Percentiles rank a stretch among this genome's conserved stretches.
phyloP scores from a whole-genome alignment of 805 yeast species.

The Starmera caribaea region DNA sequence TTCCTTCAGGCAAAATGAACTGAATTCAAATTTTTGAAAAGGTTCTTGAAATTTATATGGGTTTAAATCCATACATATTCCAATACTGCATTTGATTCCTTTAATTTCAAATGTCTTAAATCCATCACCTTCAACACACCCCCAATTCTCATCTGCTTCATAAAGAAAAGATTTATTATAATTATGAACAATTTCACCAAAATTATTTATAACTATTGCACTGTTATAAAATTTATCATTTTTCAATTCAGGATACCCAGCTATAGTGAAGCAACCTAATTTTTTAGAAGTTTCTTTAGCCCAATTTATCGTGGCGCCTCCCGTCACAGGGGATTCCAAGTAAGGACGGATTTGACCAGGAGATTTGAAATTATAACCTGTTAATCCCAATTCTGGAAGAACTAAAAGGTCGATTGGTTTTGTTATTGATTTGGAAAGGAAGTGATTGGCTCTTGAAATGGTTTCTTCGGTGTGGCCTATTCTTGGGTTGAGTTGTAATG shows the following conservation, averaged over 20 bases:
- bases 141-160: conserved; percentile 76
- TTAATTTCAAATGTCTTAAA: conserved; percentile 38
- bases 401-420: conserved; percentile 54
- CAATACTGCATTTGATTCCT: conserved; percentile 45
- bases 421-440: conserved; percentile 13
- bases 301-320: conserved; percentile 43
- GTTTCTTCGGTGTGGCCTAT: conserved; percentile 53
- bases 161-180: conserved; percentile 73
- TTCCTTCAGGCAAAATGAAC: conserved; percentile 38
- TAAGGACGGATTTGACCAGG: conserved; percentile 43
- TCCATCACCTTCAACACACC: conserved; percentile 54
- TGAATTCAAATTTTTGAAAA: conserved; percentile 64
- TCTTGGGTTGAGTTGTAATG: conserved; percentile 58
- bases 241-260: conserved; percentile 71
- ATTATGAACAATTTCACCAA: conserved; percentile 49
- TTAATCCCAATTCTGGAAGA: conserved; percentile 75
- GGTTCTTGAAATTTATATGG: conserved; percentile 82
- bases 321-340: conserved; percentile 33
- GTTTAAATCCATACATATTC: conserved; percentile 91
- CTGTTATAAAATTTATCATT: conserved; percentile 48
- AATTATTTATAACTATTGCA: conserved; percentile 51
- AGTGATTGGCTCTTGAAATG: conserved; percentile 31
- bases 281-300: conserved; percentile 43
- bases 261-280: conserved; percentile 53
- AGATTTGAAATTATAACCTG: conserved; percentile 66